Conservation (phyloP, 2,329 filamentous ascomycete species). For the Sarocladium strictum region DNA sequence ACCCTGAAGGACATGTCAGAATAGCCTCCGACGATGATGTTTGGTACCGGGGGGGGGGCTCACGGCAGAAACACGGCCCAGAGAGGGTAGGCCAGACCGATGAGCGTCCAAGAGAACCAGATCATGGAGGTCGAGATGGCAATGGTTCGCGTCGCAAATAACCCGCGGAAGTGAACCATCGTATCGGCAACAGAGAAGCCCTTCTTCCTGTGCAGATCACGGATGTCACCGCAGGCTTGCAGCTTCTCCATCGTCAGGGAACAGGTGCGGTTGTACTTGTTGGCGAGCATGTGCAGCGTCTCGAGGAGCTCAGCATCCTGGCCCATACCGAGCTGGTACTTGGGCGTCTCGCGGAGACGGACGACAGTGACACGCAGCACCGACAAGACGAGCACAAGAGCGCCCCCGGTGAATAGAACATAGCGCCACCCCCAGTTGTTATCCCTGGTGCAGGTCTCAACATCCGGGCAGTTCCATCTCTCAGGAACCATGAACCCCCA, state of each 20-base stretch:
- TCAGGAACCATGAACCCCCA: slow-evolving; percentile 44
- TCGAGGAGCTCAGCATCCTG: slow-evolving; percentile 42
- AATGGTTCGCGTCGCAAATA: slow-evolving; percentile 58
- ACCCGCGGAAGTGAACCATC: slow-evolving; percentile 52
- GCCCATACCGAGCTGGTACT: slow-evolving; percentile 40
- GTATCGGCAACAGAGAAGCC: slow-evolving; percentile 26
- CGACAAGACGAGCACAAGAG: slow-evolving; percentile 37
- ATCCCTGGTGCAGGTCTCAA: slow-evolving; percentile 37
- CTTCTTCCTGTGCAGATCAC: slow-evolving; percentile 27
- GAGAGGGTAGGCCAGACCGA: slow-evolving; percentile 67
- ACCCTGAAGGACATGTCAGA: slow-evolving; percentile 22
- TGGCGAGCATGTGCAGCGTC: slow-evolving; percentile 43
- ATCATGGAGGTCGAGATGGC: slow-evolving; percentile 57
- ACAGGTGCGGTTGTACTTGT: slow-evolving; percentile 32
- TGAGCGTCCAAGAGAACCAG: slow-evolving; percentile 63
- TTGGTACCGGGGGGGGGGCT: slow-evolving; percentile 14
- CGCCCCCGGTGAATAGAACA: slow-evolving; percentile 38
- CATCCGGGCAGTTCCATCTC: slow-evolving; percentile 33
- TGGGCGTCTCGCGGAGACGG: slow-evolving; percentile 41
- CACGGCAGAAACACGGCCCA: slow-evolving; percentile 69
- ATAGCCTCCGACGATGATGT: neutral
- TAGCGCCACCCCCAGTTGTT: slow-evolving; percentile 47
- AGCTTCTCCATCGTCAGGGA: slow-evolving; percentile 39
- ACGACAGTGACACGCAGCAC: slow-evolving; percentile 39
- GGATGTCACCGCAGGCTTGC: slow-evolving; percentile 37